phyloP scores from a whole-genome alignment of 1,139 yeast genomes.

The Magnusiomyces paraingens region DNA sequence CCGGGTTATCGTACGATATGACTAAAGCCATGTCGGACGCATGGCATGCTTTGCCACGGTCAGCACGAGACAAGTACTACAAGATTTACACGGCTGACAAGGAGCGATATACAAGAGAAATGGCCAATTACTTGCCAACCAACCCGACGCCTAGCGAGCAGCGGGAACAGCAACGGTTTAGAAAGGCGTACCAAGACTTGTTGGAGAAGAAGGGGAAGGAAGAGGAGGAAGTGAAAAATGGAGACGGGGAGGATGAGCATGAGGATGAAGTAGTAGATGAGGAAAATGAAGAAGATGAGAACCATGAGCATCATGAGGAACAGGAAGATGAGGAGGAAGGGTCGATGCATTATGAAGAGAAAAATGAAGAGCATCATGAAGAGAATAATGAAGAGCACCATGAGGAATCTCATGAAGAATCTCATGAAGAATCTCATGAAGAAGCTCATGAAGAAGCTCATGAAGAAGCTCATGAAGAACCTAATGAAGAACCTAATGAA shows the following conservation, averaged over 20 bases:
- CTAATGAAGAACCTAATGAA: background rate
- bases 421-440: background rate
- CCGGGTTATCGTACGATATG: constrained; percentile 54
- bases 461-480: background rate
- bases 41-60: constrained; percentile 73
- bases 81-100: constrained; percentile 76
- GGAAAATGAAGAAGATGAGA: background rate
- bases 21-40: constrained; percentile 76
- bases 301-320: background rate
- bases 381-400: background rate
- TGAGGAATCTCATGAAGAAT: background rate
- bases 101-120: constrained; percentile 65
- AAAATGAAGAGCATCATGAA: background rate
- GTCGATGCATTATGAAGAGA: background rate
- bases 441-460: background rate
- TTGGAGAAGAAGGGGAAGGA: background rate
- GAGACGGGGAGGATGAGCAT: background rate
- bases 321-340: background rate
- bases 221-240: background rate
- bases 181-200: constrained; percentile 3
- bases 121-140: constrained; percentile 50
- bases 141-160: constrained; percentile 23
- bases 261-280: background rate
- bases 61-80: constrained; percentile 66
- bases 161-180: constrained; percentile 8